Evolutionary conservation across 108 stramenopile species (phyloP), one percentile per base, ranked within the genome.

Genomic region (Skeletonema grethae): DNA sequence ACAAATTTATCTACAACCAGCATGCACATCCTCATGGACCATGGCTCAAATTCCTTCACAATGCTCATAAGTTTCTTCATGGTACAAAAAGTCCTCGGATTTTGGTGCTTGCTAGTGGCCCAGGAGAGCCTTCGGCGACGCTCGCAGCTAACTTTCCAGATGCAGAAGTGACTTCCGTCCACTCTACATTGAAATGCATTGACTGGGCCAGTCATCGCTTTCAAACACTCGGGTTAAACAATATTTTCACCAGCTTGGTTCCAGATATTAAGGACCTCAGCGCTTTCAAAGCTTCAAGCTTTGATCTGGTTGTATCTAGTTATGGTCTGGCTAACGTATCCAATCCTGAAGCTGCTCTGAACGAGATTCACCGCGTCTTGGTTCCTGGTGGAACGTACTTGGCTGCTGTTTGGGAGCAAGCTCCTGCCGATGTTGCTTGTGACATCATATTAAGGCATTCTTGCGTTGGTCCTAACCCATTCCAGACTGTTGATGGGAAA

Each of bases 331-430:
- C 79, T 45, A 76, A 75, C 31, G 18, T 58, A 13, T 31, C 39
- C 35, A 57, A 84, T 45, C 73, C 73, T 11, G 56, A 70, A 70
- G 32, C 20, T 50, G 70, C 75, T 60, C 57, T 84, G 2, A 18
- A 75, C 5, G 83, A 84, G 64, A 67, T 80, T 8, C 67, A 67
- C 31, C 69, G 83, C 45, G 75, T 84, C 29, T 50, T 84, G 3
- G 76, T 71, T 45, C 79, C 79, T 65, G 83, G 83, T n/a, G 83
- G 83, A 2, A 39, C 75, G 9, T 58, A 76, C 22, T 30, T 84
- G 9, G 61, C 53, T 4, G 67, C 67, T 32, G 74, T 80, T 1
- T 84, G 78, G 83, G 83, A 84, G 55, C 69, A 76, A 11, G 34
- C 70, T 13, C 65, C 78, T 5, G 78, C 73, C 4, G 78, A 79